Conservation (phyloP, 2,329 filamentous ascomycete genomes). For the Monosporascus sp. region DNA sequence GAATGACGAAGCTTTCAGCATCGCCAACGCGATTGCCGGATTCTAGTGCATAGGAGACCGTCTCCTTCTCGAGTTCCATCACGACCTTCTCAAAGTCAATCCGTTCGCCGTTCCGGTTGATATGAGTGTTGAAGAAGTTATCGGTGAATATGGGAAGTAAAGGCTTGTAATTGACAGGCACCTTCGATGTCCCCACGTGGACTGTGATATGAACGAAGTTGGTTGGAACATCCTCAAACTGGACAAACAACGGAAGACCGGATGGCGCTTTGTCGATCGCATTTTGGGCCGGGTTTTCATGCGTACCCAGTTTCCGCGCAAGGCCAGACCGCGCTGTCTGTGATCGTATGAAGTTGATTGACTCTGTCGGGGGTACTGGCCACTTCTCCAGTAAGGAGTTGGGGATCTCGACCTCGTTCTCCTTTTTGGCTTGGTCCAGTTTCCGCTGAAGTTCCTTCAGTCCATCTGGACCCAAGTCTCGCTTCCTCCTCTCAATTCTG, state of each 20-base stretch:
- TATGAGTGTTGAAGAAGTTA: conserved; percentile 91
- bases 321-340: conserved; percentile 76
- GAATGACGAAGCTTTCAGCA: conserved; percentile 73
- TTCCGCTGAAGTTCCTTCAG: conserved; percentile 68
- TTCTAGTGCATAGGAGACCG: conserved; percentile 74
- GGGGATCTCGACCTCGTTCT: conserved; percentile 86
- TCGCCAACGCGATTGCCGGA: conserved; percentile 66
- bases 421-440: conserved; percentile 76
- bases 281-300: conserved; percentile 66
- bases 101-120: conserved; percentile 67
- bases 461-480: conserved; percentile 75
- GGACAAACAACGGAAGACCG: conserved; percentile 76
- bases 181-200: conserved; percentile 68
- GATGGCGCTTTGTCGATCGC: conserved; percentile 64
- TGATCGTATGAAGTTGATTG: conserved; percentile 91
- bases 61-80: conserved; percentile 84
- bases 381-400: conserved; percentile 74
- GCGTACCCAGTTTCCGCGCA: conserved; percentile 64
- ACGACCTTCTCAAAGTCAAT: conserved; percentile 91
- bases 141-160: conserved; percentile 78
- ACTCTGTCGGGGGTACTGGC: conserved; percentile 76
- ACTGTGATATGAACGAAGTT: conserved; percentile 86
- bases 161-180: conserved; percentile 80
- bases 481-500: conserved; percentile 71
- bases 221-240: conserved; percentile 90